Base-by-base conservation (phyloP, 192 early-diverging fungal genomes). In the Podila epigama region DNA sequence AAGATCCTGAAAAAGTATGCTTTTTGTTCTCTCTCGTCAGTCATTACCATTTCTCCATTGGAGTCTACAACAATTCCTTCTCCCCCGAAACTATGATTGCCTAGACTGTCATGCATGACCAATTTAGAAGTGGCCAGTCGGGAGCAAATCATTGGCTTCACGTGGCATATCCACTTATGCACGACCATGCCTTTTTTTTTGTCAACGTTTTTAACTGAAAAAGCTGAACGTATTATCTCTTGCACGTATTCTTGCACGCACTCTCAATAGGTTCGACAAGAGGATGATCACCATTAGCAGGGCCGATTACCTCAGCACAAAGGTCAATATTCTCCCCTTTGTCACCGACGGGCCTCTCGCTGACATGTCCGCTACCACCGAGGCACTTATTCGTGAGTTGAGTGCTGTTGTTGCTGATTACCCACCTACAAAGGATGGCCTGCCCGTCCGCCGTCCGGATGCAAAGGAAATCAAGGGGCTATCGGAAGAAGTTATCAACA, bases 1-100 rank as follows among this genome's bases (percentile, higher is more conserved):
- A 88, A 88, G 71, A 88, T 86, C 52, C 75, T 88, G 27, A 88
- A 88, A 79, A 88, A 88, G 87, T 88, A 85, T 81, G 44, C 7
- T 22, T 48, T 2, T 20, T 48, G 44, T 22, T 48, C 18, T 22
- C 6, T 22, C 44, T 48, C 6, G 44, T 48, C 44, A 22, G 20
- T 20, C 2, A n/a, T n/a, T n/a, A n/a, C n/a, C n/a, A n/a, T n/a
- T n/a, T n/a, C n/a, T n/a, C n/a, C n/a, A n/a, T n/a, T n/a, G n/a
- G n/a, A n/a, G n/a, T n/a, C n/a, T n/a, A n/a, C n/a, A n/a, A n/a
- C n/a, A n/a, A n/a, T n/a, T n/a, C n/a, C n/a, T n/a, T n/a, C n/a
- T n/a, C n/a, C n/a, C n/a, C n/a, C n/a, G n/a, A n/a, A n/a, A n/a
- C n/a, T n/a, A n/a, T n/a, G n/a, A n/a, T n/a, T n/a, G n/a, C n/a